Percentiles rank a stretch among this genome's conserved stretches.
Evolutionary conservation across 805 yeast genomes (phyloP).

Genomic region (Sugiyamaella qingdaonensis): DNA sequence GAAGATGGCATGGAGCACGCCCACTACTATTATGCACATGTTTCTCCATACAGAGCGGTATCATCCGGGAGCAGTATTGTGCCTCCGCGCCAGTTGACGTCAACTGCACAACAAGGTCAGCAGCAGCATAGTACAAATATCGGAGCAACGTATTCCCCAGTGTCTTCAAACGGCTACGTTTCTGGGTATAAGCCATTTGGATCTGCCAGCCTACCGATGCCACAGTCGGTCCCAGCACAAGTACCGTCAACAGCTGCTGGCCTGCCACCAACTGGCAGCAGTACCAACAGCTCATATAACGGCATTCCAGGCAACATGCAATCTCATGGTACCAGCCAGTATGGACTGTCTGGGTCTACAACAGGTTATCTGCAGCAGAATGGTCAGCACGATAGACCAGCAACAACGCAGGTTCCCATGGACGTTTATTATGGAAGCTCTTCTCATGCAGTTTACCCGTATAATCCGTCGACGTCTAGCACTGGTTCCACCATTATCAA

Average conservation of each 20-base stretch:
- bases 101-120: too few species aligned
- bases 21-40: background rate
- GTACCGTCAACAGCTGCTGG: background rate
- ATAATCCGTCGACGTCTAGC: background rate
- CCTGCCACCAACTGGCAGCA: background rate
- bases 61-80: too few species aligned
- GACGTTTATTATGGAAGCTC: too few species aligned
- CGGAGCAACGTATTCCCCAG: background rate
- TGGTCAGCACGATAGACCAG: background rate
- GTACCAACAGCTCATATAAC: background rate
- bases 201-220: constrained; percentile 12
- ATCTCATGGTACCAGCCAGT: too few species aligned
- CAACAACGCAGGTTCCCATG: background rate
- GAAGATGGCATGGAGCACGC: background rate
- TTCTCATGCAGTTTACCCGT: too few species aligned
- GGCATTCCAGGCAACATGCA: too few species aligned
- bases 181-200: constrained; percentile 20
- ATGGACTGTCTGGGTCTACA: too few species aligned
- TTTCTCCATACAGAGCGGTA: too few species aligned
- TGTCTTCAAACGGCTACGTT: constrained; percentile 6
- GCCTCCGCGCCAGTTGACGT: too few species aligned
- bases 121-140: too few species aligned
- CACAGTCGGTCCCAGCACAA: constrained; percentile 3
- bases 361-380: background rate
- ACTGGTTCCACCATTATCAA: too few species aligned